Conservation (phyloP, 805 yeast genomes). For the Brettanomyces anomalus region DNA sequence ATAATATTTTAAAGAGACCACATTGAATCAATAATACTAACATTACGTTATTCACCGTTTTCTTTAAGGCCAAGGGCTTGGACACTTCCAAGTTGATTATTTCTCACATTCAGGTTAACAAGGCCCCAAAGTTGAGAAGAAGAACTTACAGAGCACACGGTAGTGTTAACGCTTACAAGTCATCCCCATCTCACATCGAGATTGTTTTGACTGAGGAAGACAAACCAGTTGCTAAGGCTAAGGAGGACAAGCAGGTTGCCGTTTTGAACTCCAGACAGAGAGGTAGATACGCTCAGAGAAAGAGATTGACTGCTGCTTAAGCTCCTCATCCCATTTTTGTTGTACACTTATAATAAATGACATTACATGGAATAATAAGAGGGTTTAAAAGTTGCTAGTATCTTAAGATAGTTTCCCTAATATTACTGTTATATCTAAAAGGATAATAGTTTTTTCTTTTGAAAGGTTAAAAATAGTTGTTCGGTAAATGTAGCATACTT, state of each 20-base stretch:
- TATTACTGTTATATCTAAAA: neutral
- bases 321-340: constrained; percentile 2
- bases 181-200: constrained; percentile 98
- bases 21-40: constrained; percentile 8
- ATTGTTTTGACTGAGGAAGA: constrained; percentile 91
- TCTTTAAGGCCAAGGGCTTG: constrained; percentile 77
- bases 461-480: neutral
- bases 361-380: neutral
- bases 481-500: neutral
- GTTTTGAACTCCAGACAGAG: constrained; percentile 86
- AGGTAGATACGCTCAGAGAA: constrained; percentile 84
- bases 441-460: neutral
- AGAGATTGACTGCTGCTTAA: constrained; percentile 67
- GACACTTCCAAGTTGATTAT: constrained; percentile 89
- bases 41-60: constrained; percentile 6
- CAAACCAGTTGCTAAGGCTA: constrained; percentile 89
- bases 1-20: too few species aligned
- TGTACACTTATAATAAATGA: neutral
- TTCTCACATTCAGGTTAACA: constrained; percentile 99
- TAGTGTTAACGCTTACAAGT: constrained; percentile 99
- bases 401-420: neutral
- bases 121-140: constrained; percentile 99
- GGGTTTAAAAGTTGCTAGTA: neutral
- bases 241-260: constrained; percentile 31
- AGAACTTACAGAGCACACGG: constrained; percentile 99